phyloP scores from a whole-genome alignment of 1,139 yeast genomes.

The Maudiozyma humilis region DNA sequence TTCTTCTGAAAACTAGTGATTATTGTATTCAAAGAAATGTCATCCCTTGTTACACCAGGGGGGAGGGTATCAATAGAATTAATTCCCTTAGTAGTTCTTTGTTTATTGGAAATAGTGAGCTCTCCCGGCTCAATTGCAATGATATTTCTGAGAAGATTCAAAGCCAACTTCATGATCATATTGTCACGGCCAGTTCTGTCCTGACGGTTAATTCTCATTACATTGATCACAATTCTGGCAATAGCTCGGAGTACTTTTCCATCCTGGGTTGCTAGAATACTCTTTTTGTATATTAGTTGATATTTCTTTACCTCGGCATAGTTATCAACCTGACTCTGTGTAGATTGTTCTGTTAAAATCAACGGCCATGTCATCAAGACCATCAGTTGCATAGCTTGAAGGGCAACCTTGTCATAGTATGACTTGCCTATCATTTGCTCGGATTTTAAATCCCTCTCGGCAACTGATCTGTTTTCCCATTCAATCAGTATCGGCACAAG shows the following conservation, averaged over 20 bases:
- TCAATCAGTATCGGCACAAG: slow-evolving; percentile 64
- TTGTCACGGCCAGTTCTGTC: slow-evolving; percentile 68
- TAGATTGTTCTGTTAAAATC: slow-evolving; percentile 44
- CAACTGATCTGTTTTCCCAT: slow-evolving; percentile 47
- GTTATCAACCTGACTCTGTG: slow-evolving; percentile 45
- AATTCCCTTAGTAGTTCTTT: slow-evolving; percentile 25
- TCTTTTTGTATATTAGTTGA: slow-evolving; percentile 65
- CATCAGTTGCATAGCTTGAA: slow-evolving; percentile 67
- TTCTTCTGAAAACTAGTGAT: slow-evolving; percentile 53
- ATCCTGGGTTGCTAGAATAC: slow-evolving; percentile 47
- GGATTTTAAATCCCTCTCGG: slow-evolving; percentile 30
- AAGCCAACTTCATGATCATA: slow-evolving; percentile 61
- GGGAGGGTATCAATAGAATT: slow-evolving; percentile 42
- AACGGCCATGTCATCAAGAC: slow-evolving; percentile 87
- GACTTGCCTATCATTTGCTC: slow-evolving; percentile 19
- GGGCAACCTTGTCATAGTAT: slow-evolving; percentile 52
- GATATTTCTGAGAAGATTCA: slow-evolving; percentile 68
- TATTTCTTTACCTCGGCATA: slow-evolving; percentile 56
- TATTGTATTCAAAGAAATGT: slow-evolving; percentile 56
- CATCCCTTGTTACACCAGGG: slow-evolving; percentile 49
- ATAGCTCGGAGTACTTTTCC: slow-evolving; percentile 65
- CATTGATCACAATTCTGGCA: slow-evolving; percentile 60
- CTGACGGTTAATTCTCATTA: slow-evolving; percentile 43
- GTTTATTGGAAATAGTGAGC: slow-evolving; percentile 39
- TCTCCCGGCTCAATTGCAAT: slow-evolving; percentile 67